phyloP scores from a whole-genome alignment of 1,284 basidiomycete genomes.

The Neotropicomus parvogracilis region DNA sequence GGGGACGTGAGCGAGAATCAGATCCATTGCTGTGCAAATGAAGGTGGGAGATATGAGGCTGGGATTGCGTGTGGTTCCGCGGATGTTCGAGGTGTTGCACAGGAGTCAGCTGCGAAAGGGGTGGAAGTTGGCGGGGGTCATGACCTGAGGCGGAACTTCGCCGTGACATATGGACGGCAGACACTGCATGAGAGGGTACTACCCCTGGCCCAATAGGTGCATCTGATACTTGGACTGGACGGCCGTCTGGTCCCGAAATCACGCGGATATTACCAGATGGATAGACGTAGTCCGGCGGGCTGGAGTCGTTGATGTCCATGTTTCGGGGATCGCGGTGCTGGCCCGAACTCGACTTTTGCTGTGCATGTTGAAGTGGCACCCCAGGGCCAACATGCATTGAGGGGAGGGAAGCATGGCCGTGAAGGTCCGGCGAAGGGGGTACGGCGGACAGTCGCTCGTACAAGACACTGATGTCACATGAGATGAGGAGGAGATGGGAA shows the following conservation, averaged over 20 bases:
- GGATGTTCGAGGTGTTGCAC: slow-evolving; percentile 40
- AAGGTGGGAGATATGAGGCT: slow-evolving; percentile 37
- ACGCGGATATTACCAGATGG: slow-evolving; percentile 44
- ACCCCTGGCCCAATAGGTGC: slow-evolving; percentile 40
- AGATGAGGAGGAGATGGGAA: slow-evolving; percentile 22
- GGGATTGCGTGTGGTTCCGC: slow-evolving; percentile 37
- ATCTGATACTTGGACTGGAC: slow-evolving; percentile 46
- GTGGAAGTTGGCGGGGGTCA: slow-evolving; percentile 49
- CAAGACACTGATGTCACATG: slow-evolving; percentile 51
- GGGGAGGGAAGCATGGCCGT: slow-evolving; percentile 40
- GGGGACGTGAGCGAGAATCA: slow-evolving; percentile 41
- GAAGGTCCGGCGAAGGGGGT: slow-evolving; percentile 51
- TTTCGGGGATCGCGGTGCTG: slow-evolving; percentile 42
- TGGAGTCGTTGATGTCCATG: slow-evolving; percentile 43
- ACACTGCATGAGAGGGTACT: slow-evolving; percentile 40
- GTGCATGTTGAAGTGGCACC: slow-evolving; percentile 33
- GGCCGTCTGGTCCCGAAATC: slow-evolving; percentile 43
- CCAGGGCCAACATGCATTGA: slow-evolving; percentile 36
- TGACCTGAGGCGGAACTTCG: slow-evolving; percentile 38
- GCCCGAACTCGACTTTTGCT: slow-evolving; percentile 34
- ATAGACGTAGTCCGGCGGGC: slow-evolving; percentile 44
- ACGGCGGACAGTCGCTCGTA: slow-evolving; percentile 70
- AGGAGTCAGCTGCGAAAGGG: slow-evolving; percentile 45
- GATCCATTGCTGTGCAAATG: slow-evolving; percentile 35
- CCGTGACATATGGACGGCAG: slow-evolving; percentile 32